Percentiles rank a stretch among this genome's conserved stretches.
Conservation (phyloP, 352 stramenopile genomes). For the Globisporangium nodosum region DNA sequence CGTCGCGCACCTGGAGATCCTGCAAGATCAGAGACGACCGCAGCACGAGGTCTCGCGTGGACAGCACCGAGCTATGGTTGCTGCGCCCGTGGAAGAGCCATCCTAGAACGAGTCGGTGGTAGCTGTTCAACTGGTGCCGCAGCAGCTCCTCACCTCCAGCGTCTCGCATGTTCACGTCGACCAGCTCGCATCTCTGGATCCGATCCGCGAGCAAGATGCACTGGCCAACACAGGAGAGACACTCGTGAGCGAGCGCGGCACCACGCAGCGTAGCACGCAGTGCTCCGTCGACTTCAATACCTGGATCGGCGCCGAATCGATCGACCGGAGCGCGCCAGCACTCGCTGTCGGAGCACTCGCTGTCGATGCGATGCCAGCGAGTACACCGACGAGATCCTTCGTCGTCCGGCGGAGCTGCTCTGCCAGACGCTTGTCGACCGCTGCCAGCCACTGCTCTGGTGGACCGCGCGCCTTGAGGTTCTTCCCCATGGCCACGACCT, state of each 20-base stretch:
- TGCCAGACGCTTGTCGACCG: constrained; percentile 48
- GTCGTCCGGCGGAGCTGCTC: constrained; percentile 53
- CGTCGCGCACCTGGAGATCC: constrained; percentile 51
- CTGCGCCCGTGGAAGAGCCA: constrained; percentile 4
- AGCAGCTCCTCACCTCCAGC: not conserved
- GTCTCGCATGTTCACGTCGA: constrained; percentile 18
- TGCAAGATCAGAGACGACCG: constrained; percentile 32
- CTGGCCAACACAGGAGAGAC: constrained; percentile 4
- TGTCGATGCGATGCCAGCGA: constrained; percentile 12
- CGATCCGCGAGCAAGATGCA: constrained; percentile 43
- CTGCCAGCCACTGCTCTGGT: constrained; percentile 58
- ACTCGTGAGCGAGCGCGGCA: not conserved
- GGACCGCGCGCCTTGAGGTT: constrained; percentile 69
- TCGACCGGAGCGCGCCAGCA: not conserved
- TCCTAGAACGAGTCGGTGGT: not conserved
- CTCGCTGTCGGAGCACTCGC: not conserved
- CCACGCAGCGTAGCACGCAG: not conserved
- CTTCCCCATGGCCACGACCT: constrained; percentile 59
- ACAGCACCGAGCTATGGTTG: not conserved
- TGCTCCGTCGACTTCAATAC: constrained; percentile 3
- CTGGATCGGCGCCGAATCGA: constrained; percentile 23
- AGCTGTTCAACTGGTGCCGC: not conserved
- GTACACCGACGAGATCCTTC: constrained; percentile 30
- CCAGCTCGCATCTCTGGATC: constrained; percentile 33
- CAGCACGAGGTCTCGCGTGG: constrained; percentile 21